Evolutionary conservation across 2,329 filamentous ascomycete species (phyloP).

Genomic region (Penicillium sp.): DNA sequence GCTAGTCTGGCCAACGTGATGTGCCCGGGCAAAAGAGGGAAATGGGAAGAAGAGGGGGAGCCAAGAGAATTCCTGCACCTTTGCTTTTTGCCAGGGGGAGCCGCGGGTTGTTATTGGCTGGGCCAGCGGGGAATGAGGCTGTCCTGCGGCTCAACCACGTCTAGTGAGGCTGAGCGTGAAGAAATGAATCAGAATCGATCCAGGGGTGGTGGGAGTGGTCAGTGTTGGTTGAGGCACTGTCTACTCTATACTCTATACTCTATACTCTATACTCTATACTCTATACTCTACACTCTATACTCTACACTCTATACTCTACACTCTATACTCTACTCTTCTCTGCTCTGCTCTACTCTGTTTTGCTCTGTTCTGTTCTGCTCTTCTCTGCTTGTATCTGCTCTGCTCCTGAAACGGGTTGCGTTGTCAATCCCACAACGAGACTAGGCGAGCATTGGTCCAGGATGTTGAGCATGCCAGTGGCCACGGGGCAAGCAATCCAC

Average conservation of each 20-base stretch:
- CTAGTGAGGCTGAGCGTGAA: constrained; percentile 22
- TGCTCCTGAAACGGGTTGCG: constrained; percentile 15
- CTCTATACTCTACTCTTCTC: no score
- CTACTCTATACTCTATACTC: no score
- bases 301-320: no score
- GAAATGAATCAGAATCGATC: constrained; percentile 1
- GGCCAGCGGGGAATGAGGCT: constrained; percentile 18
- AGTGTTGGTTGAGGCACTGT: no score
- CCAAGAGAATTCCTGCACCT: background rate
- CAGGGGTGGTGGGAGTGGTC: no score
- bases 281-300: no score
- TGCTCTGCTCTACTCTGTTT: no score
- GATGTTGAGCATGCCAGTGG: no score
- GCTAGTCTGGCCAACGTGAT: background rate
- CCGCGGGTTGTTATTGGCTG: constrained; percentile 5
- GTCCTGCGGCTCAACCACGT: constrained; percentile 22
- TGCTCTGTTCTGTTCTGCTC: constrained; percentile 6
- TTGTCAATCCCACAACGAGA: constrained; percentile 12
- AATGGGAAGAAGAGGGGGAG: background rate
- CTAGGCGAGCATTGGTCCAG: background rate
- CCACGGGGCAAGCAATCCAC: constrained; percentile 1
- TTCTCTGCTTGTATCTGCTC: background rate
- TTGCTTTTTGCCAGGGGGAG: constrained; percentile 1
- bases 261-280: no score
- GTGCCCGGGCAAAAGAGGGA: background rate